A percentile compares a stretch with the other conserved stretches of the same genome.
phyloP scores from a whole-genome alignment of 2,329 filamentous ascomycete genomes.

The Penicillium verrucosum region DNA sequence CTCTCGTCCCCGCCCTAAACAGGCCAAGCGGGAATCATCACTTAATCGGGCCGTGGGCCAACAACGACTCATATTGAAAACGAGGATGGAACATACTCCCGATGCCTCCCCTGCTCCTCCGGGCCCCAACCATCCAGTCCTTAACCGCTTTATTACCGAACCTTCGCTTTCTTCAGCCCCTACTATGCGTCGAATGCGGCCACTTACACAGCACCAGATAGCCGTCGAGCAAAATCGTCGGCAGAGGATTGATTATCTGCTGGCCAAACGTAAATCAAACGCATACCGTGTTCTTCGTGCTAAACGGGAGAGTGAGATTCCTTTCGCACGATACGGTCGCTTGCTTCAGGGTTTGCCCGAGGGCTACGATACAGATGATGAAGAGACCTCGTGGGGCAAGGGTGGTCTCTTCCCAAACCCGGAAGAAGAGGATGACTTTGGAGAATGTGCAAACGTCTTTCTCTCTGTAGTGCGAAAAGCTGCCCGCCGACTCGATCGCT shows the following conservation, averaged over 20 bases:
- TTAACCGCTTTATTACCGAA: constrained; percentile 41
- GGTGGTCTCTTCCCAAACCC: constrained; percentile 43
- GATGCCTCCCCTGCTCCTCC: constrained; percentile 46
- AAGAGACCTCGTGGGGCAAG: constrained; percentile 42
- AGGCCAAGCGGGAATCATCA: constrained; percentile 38
- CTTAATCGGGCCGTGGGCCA: constrained; percentile 35
- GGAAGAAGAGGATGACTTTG: constrained; percentile 46
- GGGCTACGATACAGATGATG: constrained; percentile 48
- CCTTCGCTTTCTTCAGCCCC: constrained; percentile 30
- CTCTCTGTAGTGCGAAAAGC: constrained; percentile 44
- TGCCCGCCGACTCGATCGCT: constrained; percentile 43
- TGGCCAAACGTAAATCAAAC: constrained; percentile 42
- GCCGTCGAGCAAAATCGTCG: constrained; percentile 50
- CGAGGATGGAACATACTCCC: constrained; percentile 43
- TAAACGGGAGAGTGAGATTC: constrained; percentile 40
- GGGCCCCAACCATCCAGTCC: constrained; percentile 40
- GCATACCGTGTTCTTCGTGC: constrained; percentile 38
- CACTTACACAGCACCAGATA: constrained; percentile 50
- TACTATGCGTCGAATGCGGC: constrained; percentile 42
- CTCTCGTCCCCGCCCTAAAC: constrained; percentile 40
- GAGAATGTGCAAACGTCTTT: constrained; percentile 47
- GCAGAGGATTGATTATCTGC: constrained; percentile 48
- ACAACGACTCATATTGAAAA: constrained; percentile 45
- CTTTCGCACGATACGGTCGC: constrained; percentile 41
- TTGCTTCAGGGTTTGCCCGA: constrained; percentile 43